Evolutionary conservation across 805 yeast species (phyloP).

Genomic region (Wilhelminamyces savonicus): DNA sequence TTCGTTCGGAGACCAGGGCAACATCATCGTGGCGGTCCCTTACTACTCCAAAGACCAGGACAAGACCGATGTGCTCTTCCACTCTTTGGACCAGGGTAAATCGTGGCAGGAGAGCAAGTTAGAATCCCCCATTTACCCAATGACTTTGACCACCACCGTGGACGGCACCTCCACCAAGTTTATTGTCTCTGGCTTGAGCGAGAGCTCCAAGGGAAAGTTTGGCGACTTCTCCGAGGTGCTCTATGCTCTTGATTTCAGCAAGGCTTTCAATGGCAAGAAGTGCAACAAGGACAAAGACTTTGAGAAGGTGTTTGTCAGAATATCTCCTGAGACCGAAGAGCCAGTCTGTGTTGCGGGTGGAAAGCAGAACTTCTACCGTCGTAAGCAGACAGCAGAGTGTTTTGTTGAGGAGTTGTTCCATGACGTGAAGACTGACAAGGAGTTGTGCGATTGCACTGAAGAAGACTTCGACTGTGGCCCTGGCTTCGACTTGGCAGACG

Average conservation of each 20-base stretch:
- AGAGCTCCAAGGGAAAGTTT: slow-evolving; percentile 3
- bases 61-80: slow-evolving; percentile 31
- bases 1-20: slow-evolving; percentile 75
- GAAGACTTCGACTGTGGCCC: slow-evolving; percentile 65
- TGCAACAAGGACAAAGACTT: slow-evolving; percentile 46
- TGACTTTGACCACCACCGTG: slow-evolving; percentile 46
- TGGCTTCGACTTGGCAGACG: slow-evolving; percentile 33
- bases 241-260: slow-evolving; percentile 49
- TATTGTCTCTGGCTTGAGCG: slow-evolving; percentile 39
- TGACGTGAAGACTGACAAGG: slow-evolving; percentile 43
- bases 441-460: slow-evolving; percentile 58
- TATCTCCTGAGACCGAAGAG: slow-evolving; percentile 18
- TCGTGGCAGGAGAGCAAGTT: slow-evolving; percentile 53
- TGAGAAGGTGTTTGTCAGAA: slow-evolving; percentile 59
- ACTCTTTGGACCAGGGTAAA: slow-evolving; percentile 68
- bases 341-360: slow-evolving; percentile 65
- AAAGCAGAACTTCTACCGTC: slow-evolving; percentile 53
- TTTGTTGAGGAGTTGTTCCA: slow-evolving; percentile 43
- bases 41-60: slow-evolving; percentile 17
- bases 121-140: slow-evolving; percentile 36
- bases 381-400: slow-evolving; percentile 63
- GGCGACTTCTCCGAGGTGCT: slow-evolving; percentile 11
- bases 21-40: slow-evolving; percentile 60
- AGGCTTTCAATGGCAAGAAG: slow-evolving; percentile 44
- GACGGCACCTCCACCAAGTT: slow-evolving; percentile 68